A percentile compares a stretch with the other conserved stretches of the same genome.
Conservation (phyloP, 2,329 filamentous ascomycete species). For the Beauveria medogensis region DNA sequence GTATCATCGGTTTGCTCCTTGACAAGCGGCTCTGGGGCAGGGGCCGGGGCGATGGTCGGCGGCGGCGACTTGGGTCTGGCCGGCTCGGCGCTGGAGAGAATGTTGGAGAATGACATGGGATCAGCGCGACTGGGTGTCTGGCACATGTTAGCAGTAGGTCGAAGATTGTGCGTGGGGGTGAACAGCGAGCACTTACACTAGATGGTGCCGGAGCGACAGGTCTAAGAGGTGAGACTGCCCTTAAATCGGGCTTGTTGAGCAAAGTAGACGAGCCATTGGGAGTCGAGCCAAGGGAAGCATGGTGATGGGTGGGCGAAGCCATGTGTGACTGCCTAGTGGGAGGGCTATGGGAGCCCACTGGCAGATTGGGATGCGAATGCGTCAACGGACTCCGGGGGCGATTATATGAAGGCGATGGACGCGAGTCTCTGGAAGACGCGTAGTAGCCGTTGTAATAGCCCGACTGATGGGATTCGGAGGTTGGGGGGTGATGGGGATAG, state of each 20-base stretch:
- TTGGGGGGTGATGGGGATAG: conserved; percentile 36
- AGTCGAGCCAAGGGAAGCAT: conserved; percentile 31
- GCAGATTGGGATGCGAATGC: conserved; percentile 39
- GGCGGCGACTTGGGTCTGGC: conserved; percentile 44
- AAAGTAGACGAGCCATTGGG: conserved; percentile 33
- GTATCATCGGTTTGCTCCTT: conserved; percentile 14
- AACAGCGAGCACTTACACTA: conserved; percentile 24
- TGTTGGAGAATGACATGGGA: conserved; percentile 94
- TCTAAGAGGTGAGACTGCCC: conserved; percentile 32
- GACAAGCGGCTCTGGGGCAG: conserved; percentile 17
- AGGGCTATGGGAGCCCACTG: conserved; percentile 34
- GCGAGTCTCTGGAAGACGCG: conserved; percentile 32
- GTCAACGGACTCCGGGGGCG: conserved; percentile 43
- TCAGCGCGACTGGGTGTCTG: conserved; percentile 71
- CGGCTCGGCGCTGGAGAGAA: conserved; percentile 73
- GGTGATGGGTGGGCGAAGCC: conserved; percentile 40
- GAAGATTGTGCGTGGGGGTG: background rate
- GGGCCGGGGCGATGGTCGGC: conserved; percentile 26
- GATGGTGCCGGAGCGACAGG: conserved; percentile 26
- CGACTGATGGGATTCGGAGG: conserved; percentile 32
- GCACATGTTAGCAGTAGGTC: background rate
- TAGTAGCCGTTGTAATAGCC: conserved; percentile 43
- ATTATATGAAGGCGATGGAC: conserved; percentile 31
- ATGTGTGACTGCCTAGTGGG: conserved; percentile 32
- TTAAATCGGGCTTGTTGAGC: conserved; percentile 32